phyloP scores from a whole-genome alignment of 768 basidiomycete species.

The Xerocomus brunneocitrinus region DNA sequence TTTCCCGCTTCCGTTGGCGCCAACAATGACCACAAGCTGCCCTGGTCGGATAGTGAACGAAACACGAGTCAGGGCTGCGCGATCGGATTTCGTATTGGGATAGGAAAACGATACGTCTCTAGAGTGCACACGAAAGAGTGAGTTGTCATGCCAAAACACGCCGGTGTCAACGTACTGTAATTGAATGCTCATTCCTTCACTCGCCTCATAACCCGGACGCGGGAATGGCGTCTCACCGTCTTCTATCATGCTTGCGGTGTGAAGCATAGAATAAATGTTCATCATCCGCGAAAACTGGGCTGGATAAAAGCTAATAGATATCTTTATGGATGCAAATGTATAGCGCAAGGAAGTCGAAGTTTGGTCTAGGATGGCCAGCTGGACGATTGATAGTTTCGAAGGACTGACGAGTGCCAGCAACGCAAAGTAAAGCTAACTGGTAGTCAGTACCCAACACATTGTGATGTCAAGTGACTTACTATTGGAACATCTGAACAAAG shows the following conservation, averaged over 20 bases:
- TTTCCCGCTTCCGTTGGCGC: conserved; percentile 33
- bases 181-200: conserved; percentile 16
- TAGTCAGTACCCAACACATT: not conserved
- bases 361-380: conserved; percentile 30
- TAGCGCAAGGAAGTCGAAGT: conserved; percentile 19
- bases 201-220: conserved; percentile 9
- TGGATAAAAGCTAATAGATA: conserved; percentile 7
- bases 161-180: conserved; percentile 9
- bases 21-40: conserved; percentile 34
- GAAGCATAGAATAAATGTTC: conserved; percentile 19
- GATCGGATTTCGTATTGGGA: conserved; percentile 34
- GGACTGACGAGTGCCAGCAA: conserved; percentile 24
- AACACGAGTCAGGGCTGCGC: conserved; percentile 21
- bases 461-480: conserved; percentile 4
- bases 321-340: conserved; percentile 18
- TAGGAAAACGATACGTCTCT: conserved; percentile 54
- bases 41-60: conserved; percentile 31
- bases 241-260: conserved; percentile 21
- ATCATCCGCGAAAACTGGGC: conserved; percentile 17
- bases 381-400: conserved; percentile 24
- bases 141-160: not conserved
- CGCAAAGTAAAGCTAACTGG: conserved; percentile 27
- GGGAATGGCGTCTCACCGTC: conserved; percentile 27
- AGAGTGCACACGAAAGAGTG: not conserved
- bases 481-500: conserved; percentile 17